Conservation (phyloP, 108 stramenopile species). For the Fragilariopsis cylindrus region DNA sequence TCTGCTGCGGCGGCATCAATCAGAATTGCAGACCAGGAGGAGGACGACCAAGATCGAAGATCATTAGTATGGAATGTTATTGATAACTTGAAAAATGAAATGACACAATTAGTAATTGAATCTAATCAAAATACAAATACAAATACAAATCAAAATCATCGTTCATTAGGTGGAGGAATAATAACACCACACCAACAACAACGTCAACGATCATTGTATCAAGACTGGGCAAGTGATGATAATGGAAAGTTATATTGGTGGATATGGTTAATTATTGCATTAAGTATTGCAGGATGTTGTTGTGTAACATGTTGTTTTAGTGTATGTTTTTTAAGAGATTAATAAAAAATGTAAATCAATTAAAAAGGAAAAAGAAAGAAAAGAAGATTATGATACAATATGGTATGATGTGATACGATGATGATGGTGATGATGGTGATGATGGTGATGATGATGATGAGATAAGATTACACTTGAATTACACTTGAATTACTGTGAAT, state of each 20-base stretch:
- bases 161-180: neutral
- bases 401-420: too few species aligned
- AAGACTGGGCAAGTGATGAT: conserved; percentile 8
- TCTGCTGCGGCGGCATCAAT: neutral
- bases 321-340: conserved; percentile 3
- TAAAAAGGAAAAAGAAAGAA: neutral
- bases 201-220: neutral
- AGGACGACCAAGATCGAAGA: neutral
- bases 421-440: too few species aligned
- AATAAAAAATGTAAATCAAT: neutral
- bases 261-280: conserved; percentile 5
- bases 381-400: neutral
- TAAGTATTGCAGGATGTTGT: neutral
- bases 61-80: too few species aligned
- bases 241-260: conserved; percentile 2
- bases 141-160: neutral
- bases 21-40: neutral
- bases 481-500: too few species aligned
- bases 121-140: neutral
- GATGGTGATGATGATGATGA: too few species aligned
- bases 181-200: neutral
- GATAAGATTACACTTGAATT: too few species aligned
- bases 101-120: too few species aligned
- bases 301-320: neutral
- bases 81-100: too few species aligned